Conservation (phyloP, 1,139 yeast species). For the Pichia sp. region DNA sequence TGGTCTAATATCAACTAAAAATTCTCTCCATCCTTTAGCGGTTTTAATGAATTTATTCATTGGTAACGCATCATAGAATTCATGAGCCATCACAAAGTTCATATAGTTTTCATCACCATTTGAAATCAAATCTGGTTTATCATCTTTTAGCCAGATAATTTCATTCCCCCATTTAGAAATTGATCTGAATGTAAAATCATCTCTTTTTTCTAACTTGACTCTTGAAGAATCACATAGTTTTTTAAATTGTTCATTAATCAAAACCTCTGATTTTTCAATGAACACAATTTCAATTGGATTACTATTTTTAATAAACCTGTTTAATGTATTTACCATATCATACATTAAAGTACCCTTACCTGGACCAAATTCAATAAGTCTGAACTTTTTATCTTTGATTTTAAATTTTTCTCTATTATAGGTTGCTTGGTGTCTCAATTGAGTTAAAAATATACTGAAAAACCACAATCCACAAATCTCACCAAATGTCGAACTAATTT, state of each 20-base stretch:
- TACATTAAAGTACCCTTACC: conserved; percentile 77
- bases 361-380: conserved; percentile 83
- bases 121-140: conserved; percentile 31
- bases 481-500: conserved; percentile 82
- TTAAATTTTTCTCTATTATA: conserved; percentile 35
- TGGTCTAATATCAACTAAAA: conserved; percentile 46
- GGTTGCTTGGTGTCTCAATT: conserved; percentile 29
- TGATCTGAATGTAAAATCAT: conserved; percentile 36
- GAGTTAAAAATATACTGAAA: conserved; percentile 53
- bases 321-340: conserved; percentile 50
- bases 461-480: conserved; percentile 79
- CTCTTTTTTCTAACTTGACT: conserved; percentile 19
- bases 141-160: conserved; percentile 66
- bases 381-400: conserved; percentile 29
- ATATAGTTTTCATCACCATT: conserved; percentile 29
- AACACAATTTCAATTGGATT: conserved; percentile 42
- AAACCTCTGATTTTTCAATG: conserved; percentile 68
- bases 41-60: conserved; percentile 63
- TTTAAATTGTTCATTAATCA: conserved; percentile 52
- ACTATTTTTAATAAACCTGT: conserved; percentile 33
- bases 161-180: conserved; percentile 48
- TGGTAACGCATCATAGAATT: conserved; percentile 83
- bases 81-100: conserved; percentile 73
- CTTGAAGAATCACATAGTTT: conserved; percentile 38
- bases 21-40: conserved; percentile 69